Base-by-base conservation (phyloP, 2,329 filamentous ascomycete genomes). In the Colletotrichum sp. region DNA sequence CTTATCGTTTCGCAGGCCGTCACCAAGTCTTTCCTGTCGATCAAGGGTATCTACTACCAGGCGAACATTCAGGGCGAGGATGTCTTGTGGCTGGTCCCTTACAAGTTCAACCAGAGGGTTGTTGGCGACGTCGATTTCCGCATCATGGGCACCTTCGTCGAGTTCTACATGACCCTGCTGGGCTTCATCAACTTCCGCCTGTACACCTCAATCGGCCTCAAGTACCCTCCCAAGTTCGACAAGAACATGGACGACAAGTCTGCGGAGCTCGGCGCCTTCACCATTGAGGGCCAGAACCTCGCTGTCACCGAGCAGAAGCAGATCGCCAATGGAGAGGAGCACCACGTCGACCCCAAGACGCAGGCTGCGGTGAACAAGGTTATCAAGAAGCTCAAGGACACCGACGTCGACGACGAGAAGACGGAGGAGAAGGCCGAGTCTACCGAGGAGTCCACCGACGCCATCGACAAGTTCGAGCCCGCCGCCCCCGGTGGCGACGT, bases 41-140 rank as follows among this genome's bases (percentile, higher is more conserved):
- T 99, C 87, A 99, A 99, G 90, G 97, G 97, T 77, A 98, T 99
- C 82, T 99, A 99, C 88, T 99, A 98, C 87, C 96, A 98, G 87
- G 97, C 96, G 28, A 98, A 94, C 67, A 97, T 99, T 77, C 95
- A 98, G 84, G 97, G 97, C 65, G 96, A 99, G 87, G 96, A 98
- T 82, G 94, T 99, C 66, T 89, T 98, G 79, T 99, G 97, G 97
- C 90, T 99, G 52, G 96, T 98, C 13, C 97, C 97, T 1, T 99
- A 99, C 88, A 95, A 95, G 84, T 99, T 99, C 87, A 98, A 98
- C 82, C 97, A 99, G 88, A 91, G 95, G 79, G 93, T 98, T 16
- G 95, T 97, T 55, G 95, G 94, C 73, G 97, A 99, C 85, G 94
- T 99, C 78, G 97, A 99, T 85, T 99, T 98, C 88, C 91, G 97